Evolutionary conservation across 371 early-diverging fungal genomes (phyloP).

Genomic region (Coemansia sp.): DNA sequence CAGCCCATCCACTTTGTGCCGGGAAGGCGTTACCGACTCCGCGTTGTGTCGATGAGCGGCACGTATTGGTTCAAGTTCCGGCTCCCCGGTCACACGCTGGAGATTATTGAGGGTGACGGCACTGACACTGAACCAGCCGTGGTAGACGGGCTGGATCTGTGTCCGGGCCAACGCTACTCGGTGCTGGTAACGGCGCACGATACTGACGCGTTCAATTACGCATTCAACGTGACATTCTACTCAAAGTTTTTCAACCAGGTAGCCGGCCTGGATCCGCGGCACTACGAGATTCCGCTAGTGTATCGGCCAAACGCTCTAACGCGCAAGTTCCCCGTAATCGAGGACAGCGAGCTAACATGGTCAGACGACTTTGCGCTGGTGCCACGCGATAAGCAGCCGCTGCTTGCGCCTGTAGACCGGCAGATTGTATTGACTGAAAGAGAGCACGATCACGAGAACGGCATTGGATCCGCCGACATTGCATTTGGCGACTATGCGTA

Average conservation of each 20-base stretch:
- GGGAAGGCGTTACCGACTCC: slow-evolving; percentile 78
- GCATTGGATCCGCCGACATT: slow-evolving; percentile 63
- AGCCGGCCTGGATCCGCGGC: slow-evolving; percentile 6
- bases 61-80: slow-evolving; percentile 71
- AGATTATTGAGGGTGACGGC: slow-evolving; percentile 78
- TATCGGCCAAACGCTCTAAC: background rate
- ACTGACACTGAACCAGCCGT: slow-evolving; percentile 57
- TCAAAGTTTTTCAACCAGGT: slow-evolving; percentile 1
- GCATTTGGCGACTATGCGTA: slow-evolving; percentile 12
- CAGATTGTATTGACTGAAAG: background rate
- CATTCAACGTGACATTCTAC: slow-evolving; percentile 18
- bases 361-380: slow-evolving; percentile 53
- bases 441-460: slow-evolving; percentile 40
- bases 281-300: slow-evolving; percentile 4
- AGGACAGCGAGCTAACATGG: slow-evolving; percentile 33
- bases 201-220: slow-evolving; percentile 25
- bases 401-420: slow-evolving; percentile 9
- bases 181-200: slow-evolving; percentile 65
- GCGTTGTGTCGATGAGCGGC: slow-evolving; percentile 72
- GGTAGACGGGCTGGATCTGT: slow-evolving; percentile 57
- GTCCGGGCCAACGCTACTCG: slow-evolving; percentile 69
- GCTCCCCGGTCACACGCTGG: slow-evolving; percentile 71
- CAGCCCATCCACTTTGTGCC: slow-evolving; percentile 54
- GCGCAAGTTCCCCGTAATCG: background rate
- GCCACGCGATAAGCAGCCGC: slow-evolving; percentile 5